phyloP scores from a whole-genome alignment of 1,284 basidiomycete genomes.

The Golubevia sp. region DNA sequence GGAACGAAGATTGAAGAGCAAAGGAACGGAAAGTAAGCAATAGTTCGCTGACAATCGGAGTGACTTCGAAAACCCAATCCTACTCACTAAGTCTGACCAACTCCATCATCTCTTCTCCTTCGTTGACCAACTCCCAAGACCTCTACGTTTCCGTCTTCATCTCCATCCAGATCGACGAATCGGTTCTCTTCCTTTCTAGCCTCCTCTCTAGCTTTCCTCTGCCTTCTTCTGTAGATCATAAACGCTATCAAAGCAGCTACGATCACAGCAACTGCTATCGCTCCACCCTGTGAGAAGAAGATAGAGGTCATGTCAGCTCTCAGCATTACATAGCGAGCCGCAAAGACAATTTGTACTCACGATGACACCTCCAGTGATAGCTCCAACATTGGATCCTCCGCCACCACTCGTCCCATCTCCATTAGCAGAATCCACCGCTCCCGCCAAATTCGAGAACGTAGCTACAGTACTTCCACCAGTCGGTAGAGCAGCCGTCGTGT shows the following conservation, averaged over 20 bases:
- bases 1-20: too few species aligned
- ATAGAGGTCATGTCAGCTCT: too few species aligned
- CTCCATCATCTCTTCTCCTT: background rate
- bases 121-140: background rate
- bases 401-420: slow-evolving; percentile 8
- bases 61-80: slow-evolving; percentile 9
- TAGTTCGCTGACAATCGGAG: too few species aligned
- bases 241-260: slow-evolving; percentile 32
- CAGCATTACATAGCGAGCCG: too few species aligned
- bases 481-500: slow-evolving; percentile 11
- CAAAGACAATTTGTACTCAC: too few species aligned
- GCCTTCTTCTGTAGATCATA: slow-evolving; percentile 26
- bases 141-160: slow-evolving; percentile 22
- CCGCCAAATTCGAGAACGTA: slow-evolving; percentile 23
- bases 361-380: slow-evolving; percentile 41
- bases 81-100: slow-evolving; percentile 4
- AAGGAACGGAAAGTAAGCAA: too few species aligned
- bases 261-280: slow-evolving; percentile 27
- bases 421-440: slow-evolving; percentile 18
- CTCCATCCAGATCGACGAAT: slow-evolving; percentile 41
- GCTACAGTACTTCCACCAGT: slow-evolving; percentile 13
- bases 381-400: slow-evolving; percentile 11
- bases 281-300: too few species aligned
- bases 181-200: slow-evolving; percentile 33
- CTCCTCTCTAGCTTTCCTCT: slow-evolving; percentile 19